Evolutionary conservation across 352 stramenopile species (phyloP).

Genomic region (Thraustotheca clavata): DNA sequence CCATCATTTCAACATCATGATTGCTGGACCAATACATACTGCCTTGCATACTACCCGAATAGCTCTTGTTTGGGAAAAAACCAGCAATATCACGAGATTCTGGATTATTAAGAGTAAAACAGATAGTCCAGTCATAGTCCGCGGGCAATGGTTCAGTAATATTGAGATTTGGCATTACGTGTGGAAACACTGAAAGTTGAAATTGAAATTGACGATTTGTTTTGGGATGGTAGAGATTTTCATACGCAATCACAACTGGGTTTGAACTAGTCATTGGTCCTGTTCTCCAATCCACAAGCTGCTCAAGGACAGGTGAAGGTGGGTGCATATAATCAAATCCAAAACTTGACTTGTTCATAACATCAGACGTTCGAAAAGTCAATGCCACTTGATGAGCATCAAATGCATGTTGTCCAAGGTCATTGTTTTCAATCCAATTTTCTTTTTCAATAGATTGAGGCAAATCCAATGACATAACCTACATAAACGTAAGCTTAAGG

Average conservation of each 20-base stretch:
- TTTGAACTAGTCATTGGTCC: constrained; percentile 38
- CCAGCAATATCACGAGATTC: constrained; percentile 32
- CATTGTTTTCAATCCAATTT: constrained; percentile 37
- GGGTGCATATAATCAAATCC: constrained; percentile 27
- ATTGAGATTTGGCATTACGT: constrained; percentile 34
- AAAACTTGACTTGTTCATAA: constrained; percentile 37
- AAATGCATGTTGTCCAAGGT: constrained; percentile 51
- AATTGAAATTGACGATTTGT: constrained; percentile 47
- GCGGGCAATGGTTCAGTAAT: not conserved
- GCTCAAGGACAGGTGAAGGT: constrained; percentile 30
- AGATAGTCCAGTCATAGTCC: constrained; percentile 32
- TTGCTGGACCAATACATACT: constrained; percentile 7
- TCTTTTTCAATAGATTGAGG: not conserved
- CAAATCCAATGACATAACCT: not conserved
- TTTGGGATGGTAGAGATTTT: constrained; percentile 35
- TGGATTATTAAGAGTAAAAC: constrained; percentile 60
- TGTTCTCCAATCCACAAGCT: constrained; percentile 39
- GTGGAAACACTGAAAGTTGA: constrained; percentile 44
- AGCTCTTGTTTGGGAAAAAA: constrained; percentile 25
- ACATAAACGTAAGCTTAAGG: not conserved
- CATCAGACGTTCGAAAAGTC: constrained; percentile 36
- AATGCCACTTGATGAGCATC: constrained; percentile 44
- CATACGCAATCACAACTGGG: constrained; percentile 48
- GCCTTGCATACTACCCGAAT: not conserved
- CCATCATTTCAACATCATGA: constrained; percentile 14